Conservation (phyloP, 495 filamentous ascomycete genomes). For the Neurospora sp. region DNA sequence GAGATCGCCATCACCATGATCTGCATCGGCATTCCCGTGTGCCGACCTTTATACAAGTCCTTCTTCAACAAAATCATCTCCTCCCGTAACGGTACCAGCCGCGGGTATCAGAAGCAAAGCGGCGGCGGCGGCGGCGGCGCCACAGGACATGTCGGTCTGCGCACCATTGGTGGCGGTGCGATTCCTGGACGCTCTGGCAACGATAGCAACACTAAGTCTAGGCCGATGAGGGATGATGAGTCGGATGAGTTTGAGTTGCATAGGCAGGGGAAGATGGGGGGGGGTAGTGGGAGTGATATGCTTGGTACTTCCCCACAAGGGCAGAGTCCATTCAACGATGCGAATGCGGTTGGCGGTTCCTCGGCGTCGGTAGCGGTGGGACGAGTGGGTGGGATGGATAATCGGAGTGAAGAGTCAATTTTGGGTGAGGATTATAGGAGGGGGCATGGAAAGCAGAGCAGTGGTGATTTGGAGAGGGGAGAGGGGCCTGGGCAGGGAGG, state of each 20-base stretch:
- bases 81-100: not conserved
- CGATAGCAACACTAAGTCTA: not conserved
- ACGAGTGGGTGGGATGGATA: not conserved
- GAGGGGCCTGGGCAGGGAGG: not conserved
- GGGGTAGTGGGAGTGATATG: not conserved
- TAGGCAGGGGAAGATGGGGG: not conserved
- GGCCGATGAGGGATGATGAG: not conserved
- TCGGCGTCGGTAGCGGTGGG: not conserved
- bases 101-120: constrained; percentile 5
- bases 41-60: constrained; percentile 10
- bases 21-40: constrained; percentile 14
- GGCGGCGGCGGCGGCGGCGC: not conserved
- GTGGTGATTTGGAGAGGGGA: not conserved
- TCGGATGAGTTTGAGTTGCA: not conserved
- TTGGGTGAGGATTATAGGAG: not conserved
- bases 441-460: not conserved
- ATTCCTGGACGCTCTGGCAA: not conserved
- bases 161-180: constrained; percentile 3
- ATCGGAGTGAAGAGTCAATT: not conserved
- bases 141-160: not conserved
- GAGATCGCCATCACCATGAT: constrained; percentile 17
- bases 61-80: not conserved
- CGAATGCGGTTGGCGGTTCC: not conserved
- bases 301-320: not conserved
- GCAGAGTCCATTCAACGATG: not conserved